Evolutionary conservation across 768 basidiomycete species (phyloP).

Genomic region (Tulasnella sp.): DNA sequence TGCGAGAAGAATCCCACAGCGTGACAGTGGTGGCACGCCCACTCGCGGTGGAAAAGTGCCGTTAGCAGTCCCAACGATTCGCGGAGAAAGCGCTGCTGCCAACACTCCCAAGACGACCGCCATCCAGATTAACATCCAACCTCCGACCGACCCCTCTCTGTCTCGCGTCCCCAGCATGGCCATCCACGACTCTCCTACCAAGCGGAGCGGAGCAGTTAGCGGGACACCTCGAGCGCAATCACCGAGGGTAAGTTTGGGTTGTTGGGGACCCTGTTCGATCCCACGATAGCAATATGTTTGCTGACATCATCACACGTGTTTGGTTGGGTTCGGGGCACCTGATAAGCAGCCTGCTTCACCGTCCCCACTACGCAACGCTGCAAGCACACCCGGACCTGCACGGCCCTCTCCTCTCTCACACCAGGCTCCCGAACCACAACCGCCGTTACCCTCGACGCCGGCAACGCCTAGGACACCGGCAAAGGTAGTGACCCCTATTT

Average conservation of each 20-base stretch:
- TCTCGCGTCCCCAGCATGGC: conserved; percentile 2
- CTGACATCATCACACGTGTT: not conserved
- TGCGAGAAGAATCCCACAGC: not conserved
- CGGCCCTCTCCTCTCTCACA: not conserved
- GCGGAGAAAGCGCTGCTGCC: not conserved
- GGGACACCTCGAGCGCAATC: not conserved
- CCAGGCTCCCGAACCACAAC: not conserved
- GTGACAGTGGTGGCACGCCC: not conserved
- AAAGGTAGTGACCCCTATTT: not conserved
- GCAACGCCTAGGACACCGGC: not conserved
- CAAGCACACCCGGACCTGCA: not conserved
- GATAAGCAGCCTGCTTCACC: not conserved
- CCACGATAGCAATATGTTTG: not conserved
- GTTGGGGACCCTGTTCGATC: not conserved
- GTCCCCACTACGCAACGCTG: not conserved
- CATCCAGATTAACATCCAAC: conserved; percentile 14
- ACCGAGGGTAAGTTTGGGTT: not conserved
- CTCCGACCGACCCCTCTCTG: conserved; percentile 12
- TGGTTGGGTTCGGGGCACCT: not conserved
- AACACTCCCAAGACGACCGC: conserved; percentile 11
- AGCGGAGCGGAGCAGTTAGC: not conserved
- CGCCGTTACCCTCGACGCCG: not conserved
- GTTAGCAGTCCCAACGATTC: not conserved
- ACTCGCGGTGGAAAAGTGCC: not conserved
- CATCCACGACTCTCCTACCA: not conserved